These are phyloP conservation scores for Fusarium poae DNA, from an alignment of 2,329 filamentous ascomycete genomes.

Conservation along the genomic window DNA sequence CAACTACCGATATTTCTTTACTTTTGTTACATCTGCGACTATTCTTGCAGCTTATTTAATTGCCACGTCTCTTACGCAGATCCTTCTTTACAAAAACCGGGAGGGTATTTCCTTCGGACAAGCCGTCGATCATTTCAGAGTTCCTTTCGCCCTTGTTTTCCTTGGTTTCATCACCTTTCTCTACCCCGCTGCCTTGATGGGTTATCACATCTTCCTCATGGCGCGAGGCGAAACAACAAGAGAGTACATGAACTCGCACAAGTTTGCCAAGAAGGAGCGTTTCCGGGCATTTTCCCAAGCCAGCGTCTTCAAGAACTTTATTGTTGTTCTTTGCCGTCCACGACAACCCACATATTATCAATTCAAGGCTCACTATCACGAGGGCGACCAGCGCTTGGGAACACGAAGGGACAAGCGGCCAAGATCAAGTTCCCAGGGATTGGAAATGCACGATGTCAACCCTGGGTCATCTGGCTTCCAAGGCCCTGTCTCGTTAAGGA, in stretches of 20 bases:
- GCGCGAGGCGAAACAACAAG: conserved; percentile 92
- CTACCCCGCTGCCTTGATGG: conserved; percentile 86
- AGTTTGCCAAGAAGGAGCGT: conserved; percentile 91
- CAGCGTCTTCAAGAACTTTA: conserved; percentile 80
- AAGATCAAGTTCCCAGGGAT: conserved; percentile 73
- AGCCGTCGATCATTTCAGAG: conserved; percentile 77
- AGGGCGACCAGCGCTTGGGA: conserved; percentile 88
- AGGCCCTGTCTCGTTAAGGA: conserved; percentile 64
- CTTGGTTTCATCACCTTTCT: conserved; percentile 80
- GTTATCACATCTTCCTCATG: conserved; percentile 93
- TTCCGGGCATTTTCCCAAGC: conserved; percentile 91
- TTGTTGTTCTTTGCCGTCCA: conserved; percentile 84
- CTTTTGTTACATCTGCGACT: conserved; percentile 85
- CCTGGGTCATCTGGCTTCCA: conserved; percentile 64
- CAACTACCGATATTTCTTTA: conserved; percentile 98
- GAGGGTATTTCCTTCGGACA: conserved; percentile 75
- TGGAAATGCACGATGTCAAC: conserved; percentile 80
- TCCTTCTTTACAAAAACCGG: conserved; percentile 76
- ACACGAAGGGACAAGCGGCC: conserved; percentile 54
- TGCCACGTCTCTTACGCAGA: conserved; percentile 82
- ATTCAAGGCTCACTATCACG: conserved; percentile 82
- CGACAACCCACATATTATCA: conserved; percentile 88
- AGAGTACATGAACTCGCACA: conserved; percentile 96
- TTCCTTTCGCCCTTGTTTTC: conserved; percentile 89
- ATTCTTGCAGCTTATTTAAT: conserved; percentile 82